Base-by-base conservation (phyloP, 805 yeast species). In the Komagataella pseudopastoris region DNA sequence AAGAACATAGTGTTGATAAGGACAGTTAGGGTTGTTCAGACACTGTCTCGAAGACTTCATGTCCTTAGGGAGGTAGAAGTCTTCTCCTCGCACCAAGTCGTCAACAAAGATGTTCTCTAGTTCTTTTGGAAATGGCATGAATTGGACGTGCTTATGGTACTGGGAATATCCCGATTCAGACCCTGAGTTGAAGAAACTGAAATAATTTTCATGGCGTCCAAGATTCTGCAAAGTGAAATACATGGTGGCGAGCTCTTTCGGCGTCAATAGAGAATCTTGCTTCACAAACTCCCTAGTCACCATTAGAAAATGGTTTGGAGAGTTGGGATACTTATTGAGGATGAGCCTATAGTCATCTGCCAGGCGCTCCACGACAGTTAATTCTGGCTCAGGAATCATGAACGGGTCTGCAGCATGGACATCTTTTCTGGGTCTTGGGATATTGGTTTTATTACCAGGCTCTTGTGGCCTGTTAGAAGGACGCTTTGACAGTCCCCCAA, bases 91-190 rank as follows among this genome's bases (percentile, higher is more conserved):
- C n/a, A 75, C 59, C 12, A 60, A 55, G 48, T 79, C 82, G 14
- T 22, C 17, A 45, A 23, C 30, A 45, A 20, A 20, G 23, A 18
- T 23, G n/a, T 18, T 18, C 7, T 45, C 24, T 14, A 45, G 22
- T 20, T 71, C 68, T 6, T 68, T 63, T 1, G 96, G 95, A 47
- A 86, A 69, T 47, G 80, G 72, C 75, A 91, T 71, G 66, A 90
- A 81, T 67, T 93, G 99, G 55, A 93, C 66, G 67, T 91, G 99
- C 63, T 87, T 88, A 69, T 91, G 99, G 49, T 86, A 83, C 60
- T 89, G 93, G 0, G 96, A 88, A n/a, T 96, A 96, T 1, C 98
- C 99, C 55, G 95, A 80, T 58, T 80, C 75, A 17, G 81, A 80
- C 6, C 99, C 99, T 61, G 88, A 81, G 65, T 91, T 91, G 74